These are phyloP conservation scores for Cladorrhinum samala DNA, from an alignment of 495 filamentous ascomycete genomes.

Conservation along the genomic window DNA sequence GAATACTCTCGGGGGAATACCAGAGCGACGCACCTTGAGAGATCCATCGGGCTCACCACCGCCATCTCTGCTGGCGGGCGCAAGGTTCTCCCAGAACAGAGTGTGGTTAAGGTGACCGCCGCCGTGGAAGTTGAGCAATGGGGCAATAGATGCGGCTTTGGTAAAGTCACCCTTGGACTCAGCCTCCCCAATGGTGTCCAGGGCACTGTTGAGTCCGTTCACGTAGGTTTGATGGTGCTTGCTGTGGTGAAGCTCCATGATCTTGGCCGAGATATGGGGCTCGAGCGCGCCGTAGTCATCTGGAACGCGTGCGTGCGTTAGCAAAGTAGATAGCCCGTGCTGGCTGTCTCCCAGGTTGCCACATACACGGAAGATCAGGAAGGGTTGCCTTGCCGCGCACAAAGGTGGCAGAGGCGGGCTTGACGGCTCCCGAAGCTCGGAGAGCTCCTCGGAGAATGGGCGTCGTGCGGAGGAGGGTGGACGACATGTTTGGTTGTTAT, in stretches of 20 bases:
- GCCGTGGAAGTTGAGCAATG: slow-evolving; percentile 93
- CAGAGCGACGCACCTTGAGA: slow-evolving; percentile 34
- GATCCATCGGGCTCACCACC: slow-evolving; percentile 67
- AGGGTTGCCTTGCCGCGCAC: slow-evolving; percentile 83
- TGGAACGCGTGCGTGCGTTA: slow-evolving; percentile 24
- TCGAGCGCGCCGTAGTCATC: slow-evolving; percentile 91
- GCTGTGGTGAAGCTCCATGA: slow-evolving; percentile 90
- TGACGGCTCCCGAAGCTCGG: slow-evolving; percentile 32
- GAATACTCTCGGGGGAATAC: not conserved
- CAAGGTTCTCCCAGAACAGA: slow-evolving; percentile 97
- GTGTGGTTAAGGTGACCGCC: slow-evolving; percentile 93
- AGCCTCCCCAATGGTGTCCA: slow-evolving; percentile 56
- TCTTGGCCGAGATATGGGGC: slow-evolving; percentile 89
- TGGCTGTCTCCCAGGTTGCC: no score
- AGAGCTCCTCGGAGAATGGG: slow-evolving; percentile 41
- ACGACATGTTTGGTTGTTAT: slow-evolving; percentile 38
- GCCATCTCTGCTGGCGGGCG: slow-evolving; percentile 59
- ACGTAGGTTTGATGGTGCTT: slow-evolving; percentile 80
- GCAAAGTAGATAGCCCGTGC: not conserved
- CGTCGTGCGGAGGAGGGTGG: slow-evolving; percentile 47
- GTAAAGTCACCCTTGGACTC: slow-evolving; percentile 52
- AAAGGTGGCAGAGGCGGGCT: slow-evolving; percentile 59
- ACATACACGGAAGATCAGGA: slow-evolving; percentile 86
- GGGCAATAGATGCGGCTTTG: slow-evolving; percentile 73
- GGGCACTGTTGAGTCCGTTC: slow-evolving; percentile 59